Base-by-base conservation (phyloP, 2,329 filamentous ascomycete species). In the Nigrograna mackinnonii region DNA sequence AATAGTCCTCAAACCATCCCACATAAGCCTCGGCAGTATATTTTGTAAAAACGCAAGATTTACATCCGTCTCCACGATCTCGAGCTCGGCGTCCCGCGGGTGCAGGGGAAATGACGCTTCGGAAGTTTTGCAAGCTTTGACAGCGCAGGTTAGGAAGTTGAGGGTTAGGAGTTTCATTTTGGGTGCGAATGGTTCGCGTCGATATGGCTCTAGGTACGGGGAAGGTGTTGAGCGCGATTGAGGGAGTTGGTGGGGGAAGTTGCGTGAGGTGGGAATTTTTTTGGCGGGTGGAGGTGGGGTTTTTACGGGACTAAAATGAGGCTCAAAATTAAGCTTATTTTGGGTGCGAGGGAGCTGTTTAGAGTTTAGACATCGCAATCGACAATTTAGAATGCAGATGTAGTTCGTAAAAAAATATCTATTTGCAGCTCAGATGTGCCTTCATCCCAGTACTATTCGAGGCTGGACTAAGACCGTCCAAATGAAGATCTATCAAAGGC, bases 101-200 rank as follows among this genome's bases (percentile, higher is more conserved):
- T 97, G 94, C 13, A 99, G 80, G 2, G 94, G 94, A 64, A 95
- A 97, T 18, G 90, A 89, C 39, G 80, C 75, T 5, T 86, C 77
- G 22, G 86, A 85, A 43, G 84, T 81, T 74, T 95, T 96, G 86
- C 94, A 99, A 43, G 87, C 79, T 78, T 96, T 97, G 66, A 95
- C 87, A 49, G 94, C 92, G 78, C 94, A 99, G 60, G 90, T 94
- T 53, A 97, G 78, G 72, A 99, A 99, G 74, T 97, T 97, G 61
- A 95, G 85, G 47, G 91, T 96, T 39, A 97, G 83, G 50, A 97
- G 78, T 72, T 97, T 97, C 94, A 99, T 99, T 40, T 39, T 54
- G 21, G 48, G 22, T n/a, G 22, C n/a, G n/a, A n/a, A n/a, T n/a
- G n/a, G n/a, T n/a, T n/a, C n/a, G n/a, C n/a, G n/a, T n/a, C n/a